Evolutionary conservation across 306 rosid species (phyloP), one percentile per base, ranked within the genome.

Genomic region (Dalbergia cochinchinensis): DNA sequence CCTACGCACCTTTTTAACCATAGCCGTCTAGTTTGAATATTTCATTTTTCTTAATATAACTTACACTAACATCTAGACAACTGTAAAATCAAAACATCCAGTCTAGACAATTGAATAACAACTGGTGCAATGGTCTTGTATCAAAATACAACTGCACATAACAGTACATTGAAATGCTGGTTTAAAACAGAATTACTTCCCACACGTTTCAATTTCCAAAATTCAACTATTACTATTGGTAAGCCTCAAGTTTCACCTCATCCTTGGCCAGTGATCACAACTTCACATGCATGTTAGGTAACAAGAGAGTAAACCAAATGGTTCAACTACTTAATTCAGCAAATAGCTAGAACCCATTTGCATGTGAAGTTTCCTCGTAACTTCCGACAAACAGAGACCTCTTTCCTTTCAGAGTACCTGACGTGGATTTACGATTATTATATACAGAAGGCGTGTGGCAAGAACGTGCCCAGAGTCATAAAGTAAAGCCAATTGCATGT

Each of bases 341-440:
- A 60, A 51, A 60, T 69, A 61, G 73, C 67, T 66, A 45, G n/a
- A 69, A 47, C 62, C 69, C 77, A 55, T 80, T 51, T 33, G 39
- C 20, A 33, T 48, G 82, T 73, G 93, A 88, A 90, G 83, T 82
- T 91, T 87, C 94, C 87, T 83, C 37, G 34, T 57, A 73, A 44
- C 83, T 86, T 86, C 89, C 90, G 61, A 22, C 64, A 76, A 85
- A 48, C 51, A 79, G 34, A 66, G 58, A 57, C 74, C 65, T 64
- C 74, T 26, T 78, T 75, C 4, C 22, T 69, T 78, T 84, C 15
- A 51, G 71, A 31, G 53, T 47, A 85, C 62, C 83, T 78, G 80
- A 69, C 78, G 84, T 79, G 84, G 60, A 65, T 74, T 67, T 41
- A 35, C 69, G 55, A 75, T 79, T 47, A 59, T 19, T 45, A 82